Evolutionary conservation across 164 flowering plant genomes (phyloP).

Genomic region (Chimonanthus praecox): DNA sequence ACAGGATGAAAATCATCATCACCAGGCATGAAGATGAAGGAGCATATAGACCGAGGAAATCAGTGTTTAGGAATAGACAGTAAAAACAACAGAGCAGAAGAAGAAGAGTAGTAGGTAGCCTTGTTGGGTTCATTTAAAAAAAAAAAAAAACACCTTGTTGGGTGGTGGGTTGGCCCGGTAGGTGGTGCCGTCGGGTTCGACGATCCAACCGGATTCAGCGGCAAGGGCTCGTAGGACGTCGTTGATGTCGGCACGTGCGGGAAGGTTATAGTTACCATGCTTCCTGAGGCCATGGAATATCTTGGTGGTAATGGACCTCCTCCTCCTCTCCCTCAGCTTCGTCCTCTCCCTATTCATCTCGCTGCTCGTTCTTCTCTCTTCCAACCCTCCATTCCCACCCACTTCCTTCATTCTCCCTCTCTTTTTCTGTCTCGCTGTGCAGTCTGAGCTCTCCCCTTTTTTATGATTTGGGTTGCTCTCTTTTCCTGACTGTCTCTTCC

Average conservation of each 20-base stretch:
- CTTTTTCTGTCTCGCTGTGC: neutral
- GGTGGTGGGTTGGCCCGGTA: conserved; percentile 22
- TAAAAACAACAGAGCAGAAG: neutral
- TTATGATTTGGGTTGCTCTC: neutral
- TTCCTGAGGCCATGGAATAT: conserved; percentile 49
- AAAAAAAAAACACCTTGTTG: neutral
- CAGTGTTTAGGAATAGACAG: neutral
- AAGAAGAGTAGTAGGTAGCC: neutral
- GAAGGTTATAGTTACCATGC: conserved; percentile 45
- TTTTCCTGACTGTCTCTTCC: neutral
- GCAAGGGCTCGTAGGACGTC: conserved; percentile 53
- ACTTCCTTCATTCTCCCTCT: neutral
- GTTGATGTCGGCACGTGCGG: conserved; percentile 51
- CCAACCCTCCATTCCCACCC: neutral
- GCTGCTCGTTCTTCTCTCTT: conserved; percentile 19
- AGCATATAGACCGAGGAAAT: neutral
- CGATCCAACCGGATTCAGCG: conserved; percentile 49
- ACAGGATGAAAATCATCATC: neutral
- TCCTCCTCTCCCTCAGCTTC: conserved; percentile 49
- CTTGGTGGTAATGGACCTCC: conserved; percentile 49
- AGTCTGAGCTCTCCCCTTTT: neutral
- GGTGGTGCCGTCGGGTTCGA: conserved; percentile 59
- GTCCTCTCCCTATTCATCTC: conserved; percentile 43
- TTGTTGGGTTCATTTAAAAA: neutral
- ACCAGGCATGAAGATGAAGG: neutral